Percentiles rank a stretch among this genome's conserved stretches.
phyloP scores from a whole-genome alignment of 768 basidiomycete species.

The Chalciporus pseudorubinellus region DNA sequence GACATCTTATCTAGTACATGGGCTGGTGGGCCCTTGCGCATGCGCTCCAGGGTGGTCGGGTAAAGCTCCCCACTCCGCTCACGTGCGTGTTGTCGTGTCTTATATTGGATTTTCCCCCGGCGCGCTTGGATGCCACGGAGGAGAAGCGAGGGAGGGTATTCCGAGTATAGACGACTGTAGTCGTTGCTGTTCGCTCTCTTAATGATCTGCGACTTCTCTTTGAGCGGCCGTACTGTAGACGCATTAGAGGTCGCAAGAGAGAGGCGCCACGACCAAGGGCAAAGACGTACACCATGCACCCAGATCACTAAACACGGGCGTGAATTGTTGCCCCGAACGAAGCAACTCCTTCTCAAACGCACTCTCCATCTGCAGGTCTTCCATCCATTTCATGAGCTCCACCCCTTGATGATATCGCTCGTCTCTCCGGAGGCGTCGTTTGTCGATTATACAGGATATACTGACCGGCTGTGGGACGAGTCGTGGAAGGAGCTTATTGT shows the following conservation, averaged over 20 bases:
- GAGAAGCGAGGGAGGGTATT: conserved; percentile 50
- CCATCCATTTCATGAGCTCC: conserved; percentile 32
- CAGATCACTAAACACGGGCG: conserved; percentile 27
- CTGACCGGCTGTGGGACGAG: conserved; percentile 74
- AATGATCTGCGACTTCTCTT: conserved; percentile 31
- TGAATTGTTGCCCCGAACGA: conserved; percentile 16
- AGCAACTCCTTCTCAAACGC: conserved; percentile 36
- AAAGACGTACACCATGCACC: conserved; percentile 23
- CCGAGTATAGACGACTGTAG: conserved; percentile 37
- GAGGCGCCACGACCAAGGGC: too few relatives aligned
- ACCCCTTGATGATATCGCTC: conserved; percentile 40
- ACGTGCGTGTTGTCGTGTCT: conserved; percentile 57
- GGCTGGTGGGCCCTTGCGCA: conserved; percentile 60
- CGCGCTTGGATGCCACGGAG: conserved; percentile 53
- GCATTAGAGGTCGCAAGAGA: background rate
- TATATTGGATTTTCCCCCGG: conserved; percentile 58
- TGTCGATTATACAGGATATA: conserved; percentile 68
- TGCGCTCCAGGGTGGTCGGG: conserved; percentile 43
- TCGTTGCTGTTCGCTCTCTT: conserved; percentile 39
- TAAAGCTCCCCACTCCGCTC: conserved; percentile 66
- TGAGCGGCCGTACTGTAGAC: conserved; percentile 38
- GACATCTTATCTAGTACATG: conserved; percentile 56
- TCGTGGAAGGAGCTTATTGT: conserved; percentile 72
- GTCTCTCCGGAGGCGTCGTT: conserved; percentile 43
- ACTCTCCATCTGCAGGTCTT: conserved; percentile 37